phyloP scores from a whole-genome alignment of 2,329 filamentous ascomycete genomes.

The Tolypocladium sp. region DNA sequence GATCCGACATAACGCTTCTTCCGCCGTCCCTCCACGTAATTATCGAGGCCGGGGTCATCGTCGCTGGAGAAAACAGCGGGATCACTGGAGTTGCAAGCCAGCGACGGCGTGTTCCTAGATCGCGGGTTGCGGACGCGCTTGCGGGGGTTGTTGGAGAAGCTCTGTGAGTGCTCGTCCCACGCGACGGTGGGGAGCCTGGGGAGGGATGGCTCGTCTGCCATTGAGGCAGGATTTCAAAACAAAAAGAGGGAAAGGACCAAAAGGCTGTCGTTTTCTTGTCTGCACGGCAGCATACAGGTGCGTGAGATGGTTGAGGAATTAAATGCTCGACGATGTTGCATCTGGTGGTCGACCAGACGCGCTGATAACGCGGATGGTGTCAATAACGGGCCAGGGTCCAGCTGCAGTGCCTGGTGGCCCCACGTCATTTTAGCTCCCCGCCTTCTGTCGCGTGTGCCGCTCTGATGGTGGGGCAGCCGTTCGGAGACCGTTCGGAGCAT shows the following conservation, averaged over 20 bases:
- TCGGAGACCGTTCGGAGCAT: neutral
- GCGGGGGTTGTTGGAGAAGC: constrained; percentile 27
- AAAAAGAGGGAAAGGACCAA: neutral
- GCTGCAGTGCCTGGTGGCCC: neutral
- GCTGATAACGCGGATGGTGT: neutral
- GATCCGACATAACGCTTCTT: constrained; percentile 58
- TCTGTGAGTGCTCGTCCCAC: constrained; percentile 28
- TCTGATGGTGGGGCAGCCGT: neutral
- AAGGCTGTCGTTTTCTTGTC: neutral
- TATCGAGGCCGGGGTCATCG: constrained; percentile 58
- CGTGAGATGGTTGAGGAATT: neutral
- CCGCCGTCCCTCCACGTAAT: constrained; percentile 47
- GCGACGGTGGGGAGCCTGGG: constrained; percentile 28
- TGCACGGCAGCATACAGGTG: neutral
- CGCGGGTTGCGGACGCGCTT: constrained; percentile 27
- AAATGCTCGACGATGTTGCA: neutral
- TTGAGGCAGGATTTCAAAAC: constrained; percentile 5
- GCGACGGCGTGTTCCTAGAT: constrained; percentile 16
- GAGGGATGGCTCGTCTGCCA: constrained; percentile 32
- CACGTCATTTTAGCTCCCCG: neutral
- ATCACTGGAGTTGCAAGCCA: constrained; percentile 55
- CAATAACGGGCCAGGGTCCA: neutral
- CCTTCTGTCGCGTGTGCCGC: neutral
- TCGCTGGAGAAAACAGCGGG: constrained; percentile 65
- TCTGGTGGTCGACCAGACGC: neutral